These are phyloP conservation scores for Gloeostereum incarnatum DNA, from an alignment of 768 basidiomycete species.

Conservation along the genomic window DNA sequence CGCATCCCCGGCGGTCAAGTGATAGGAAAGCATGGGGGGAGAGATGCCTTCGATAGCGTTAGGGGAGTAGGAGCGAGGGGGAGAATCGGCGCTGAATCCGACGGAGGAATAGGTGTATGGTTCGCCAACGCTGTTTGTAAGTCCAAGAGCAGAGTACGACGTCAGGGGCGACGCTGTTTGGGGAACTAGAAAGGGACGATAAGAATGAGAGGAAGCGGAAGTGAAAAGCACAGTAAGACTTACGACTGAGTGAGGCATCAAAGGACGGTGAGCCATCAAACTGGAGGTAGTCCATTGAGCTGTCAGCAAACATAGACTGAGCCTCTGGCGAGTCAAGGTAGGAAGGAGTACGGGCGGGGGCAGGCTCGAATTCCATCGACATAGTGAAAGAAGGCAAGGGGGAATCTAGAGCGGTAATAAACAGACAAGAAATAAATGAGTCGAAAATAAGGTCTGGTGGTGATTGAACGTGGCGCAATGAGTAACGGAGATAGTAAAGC, in stretches of 20 bases:
- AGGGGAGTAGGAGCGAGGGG: conserved; percentile 60
- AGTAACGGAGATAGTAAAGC: conserved; percentile 11
- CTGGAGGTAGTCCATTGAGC: conserved; percentile 54
- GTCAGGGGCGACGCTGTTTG: conserved; percentile 51
- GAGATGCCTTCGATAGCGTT: conserved; percentile 50
- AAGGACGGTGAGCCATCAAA: conserved; percentile 59
- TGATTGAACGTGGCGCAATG: conserved; percentile 11
- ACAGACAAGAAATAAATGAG: conserved; percentile 16
- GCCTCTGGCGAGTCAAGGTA: conserved; percentile 40
- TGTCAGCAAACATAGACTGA: conserved; percentile 41
- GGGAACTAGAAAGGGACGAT: conserved; percentile 8
- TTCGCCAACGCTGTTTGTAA: conserved; percentile 37
- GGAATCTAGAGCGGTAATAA: conserved; percentile 22
- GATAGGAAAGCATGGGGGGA: conserved; percentile 61
- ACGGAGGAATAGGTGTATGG: conserved; percentile 28
- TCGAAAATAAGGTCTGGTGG: conserved; percentile 14
- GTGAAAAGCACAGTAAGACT: conserved; percentile 19
- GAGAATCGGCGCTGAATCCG: too few species aligned
- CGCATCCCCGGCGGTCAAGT: conserved; percentile 58
- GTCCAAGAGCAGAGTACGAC: conserved; percentile 53
- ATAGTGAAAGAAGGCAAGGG: conserved; percentile 20
- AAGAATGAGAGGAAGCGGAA: conserved; percentile 7
- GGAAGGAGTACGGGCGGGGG: conserved; percentile 31
- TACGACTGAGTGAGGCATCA: conserved; percentile 56
- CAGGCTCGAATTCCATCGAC: conserved; percentile 37